These are phyloP conservation scores for Simplicillium aogashimaense DNA, from an alignment of 2,329 filamentous ascomycete genomes.

Conservation along the genomic window DNA sequence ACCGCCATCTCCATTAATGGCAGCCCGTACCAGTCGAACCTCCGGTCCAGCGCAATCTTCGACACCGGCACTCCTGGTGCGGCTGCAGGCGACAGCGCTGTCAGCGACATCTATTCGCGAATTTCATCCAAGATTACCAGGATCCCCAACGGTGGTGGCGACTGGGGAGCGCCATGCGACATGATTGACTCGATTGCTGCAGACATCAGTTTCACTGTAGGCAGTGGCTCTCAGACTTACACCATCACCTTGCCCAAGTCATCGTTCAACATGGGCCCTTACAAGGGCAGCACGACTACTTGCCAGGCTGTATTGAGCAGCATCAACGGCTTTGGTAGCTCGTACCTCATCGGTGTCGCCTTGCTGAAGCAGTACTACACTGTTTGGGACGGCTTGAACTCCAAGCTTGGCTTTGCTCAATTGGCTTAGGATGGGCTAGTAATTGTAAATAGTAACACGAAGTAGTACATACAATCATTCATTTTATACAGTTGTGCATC, in stretches of 20 bases:
- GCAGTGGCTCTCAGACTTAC: constrained; percentile 9
- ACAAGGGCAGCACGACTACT: constrained; percentile 9
- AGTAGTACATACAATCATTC: too few relatives aligned
- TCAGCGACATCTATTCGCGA: constrained; percentile 17
- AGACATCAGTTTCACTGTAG: constrained; percentile 19
- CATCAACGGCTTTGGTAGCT: constrained; percentile 8
- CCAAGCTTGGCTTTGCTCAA: constrained; percentile 14
- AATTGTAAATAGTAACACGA: too few relatives aligned
- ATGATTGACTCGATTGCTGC: constrained; percentile 15
- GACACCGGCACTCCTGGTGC: constrained; percentile 22
- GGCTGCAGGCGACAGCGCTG: constrained; percentile 16
- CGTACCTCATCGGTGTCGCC: constrained; percentile 22
- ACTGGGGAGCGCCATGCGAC: constrained; percentile 22
- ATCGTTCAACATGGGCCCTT: constrained; percentile 22
- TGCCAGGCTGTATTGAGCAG: constrained; percentile 21
- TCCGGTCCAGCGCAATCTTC: constrained; percentile 12
- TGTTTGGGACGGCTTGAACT: constrained; percentile 19
- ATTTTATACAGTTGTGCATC: too few relatives aligned
- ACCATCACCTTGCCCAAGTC: constrained; percentile 18
- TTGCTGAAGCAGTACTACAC: constrained; percentile 25
- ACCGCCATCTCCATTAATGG: constrained; percentile 15
- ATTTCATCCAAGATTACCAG: constrained; percentile 17
- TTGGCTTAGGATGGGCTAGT: constrained; percentile 1
- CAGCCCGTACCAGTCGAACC: constrained; percentile 7
- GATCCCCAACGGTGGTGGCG: constrained; percentile 17